phyloP scores from a whole-genome alignment of 306 rosid species.

The Dryas drummondii region DNA sequence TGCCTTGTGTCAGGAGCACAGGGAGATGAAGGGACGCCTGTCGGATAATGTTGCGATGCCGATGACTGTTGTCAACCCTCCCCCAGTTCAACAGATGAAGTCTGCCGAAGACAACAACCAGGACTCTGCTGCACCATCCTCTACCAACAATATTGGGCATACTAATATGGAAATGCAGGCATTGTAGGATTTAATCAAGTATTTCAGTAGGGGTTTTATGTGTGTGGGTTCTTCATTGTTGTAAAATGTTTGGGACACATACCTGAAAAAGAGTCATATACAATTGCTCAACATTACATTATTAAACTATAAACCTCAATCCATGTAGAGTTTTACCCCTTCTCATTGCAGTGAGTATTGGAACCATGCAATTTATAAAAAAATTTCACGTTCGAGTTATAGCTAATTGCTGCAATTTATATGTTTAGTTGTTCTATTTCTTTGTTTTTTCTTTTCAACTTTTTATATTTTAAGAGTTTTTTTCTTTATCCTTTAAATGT shows the following conservation, averaged over 20 bases:
- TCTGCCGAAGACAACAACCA: slow-evolving; percentile 40
- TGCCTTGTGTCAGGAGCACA: slow-evolving; percentile 95
- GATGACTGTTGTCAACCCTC: slow-evolving; percentile 82
- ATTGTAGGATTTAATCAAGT: slow-evolving; percentile 36
- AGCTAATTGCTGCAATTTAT: neutral
- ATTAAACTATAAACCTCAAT: neutral
- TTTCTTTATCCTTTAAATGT: neutral
- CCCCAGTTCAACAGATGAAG: slow-evolving; percentile 85
- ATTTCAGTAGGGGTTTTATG: slow-evolving; percentile 13
- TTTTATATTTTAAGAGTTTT: slow-evolving; percentile 15
- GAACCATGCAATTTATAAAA: neutral
- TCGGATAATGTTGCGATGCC: slow-evolving; percentile 54
- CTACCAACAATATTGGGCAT: slow-evolving; percentile 50
- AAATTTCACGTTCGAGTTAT: neutral
- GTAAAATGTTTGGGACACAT: slow-evolving; percentile 15
- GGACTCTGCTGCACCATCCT: slow-evolving; percentile 45
- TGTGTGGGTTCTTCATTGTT: slow-evolving; percentile 1
- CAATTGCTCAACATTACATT: neutral
- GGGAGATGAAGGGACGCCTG: slow-evolving; percentile 89
- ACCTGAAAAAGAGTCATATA: neutral
- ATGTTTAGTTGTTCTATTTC: neutral
- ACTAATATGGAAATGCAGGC: slow-evolving; percentile 86
- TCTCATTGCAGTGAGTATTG: neutral
- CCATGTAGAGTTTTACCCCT: neutral
- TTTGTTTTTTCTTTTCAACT: neutral